phyloP scores from a whole-genome alignment of 305 asterid species.

The Stenogyne calaminthoides region DNA sequence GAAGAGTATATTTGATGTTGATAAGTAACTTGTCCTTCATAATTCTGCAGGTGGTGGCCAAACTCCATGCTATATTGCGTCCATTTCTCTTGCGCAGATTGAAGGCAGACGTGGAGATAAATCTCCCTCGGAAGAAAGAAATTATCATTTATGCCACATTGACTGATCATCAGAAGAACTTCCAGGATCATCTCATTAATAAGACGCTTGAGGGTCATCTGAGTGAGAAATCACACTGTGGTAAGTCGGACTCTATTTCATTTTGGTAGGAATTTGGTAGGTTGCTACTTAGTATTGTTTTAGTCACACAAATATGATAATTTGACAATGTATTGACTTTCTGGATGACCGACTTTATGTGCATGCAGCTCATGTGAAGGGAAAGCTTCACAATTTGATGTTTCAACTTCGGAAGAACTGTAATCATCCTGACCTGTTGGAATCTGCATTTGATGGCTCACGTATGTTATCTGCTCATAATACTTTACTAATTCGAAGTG shows the following conservation, averaged over 20 bases:
- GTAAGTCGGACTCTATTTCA: conserved; percentile 37
- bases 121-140: conserved; percentile 95
- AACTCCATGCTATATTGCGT: conserved; percentile 90
- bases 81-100: conserved; percentile 94
- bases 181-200: conserved; percentile 86
- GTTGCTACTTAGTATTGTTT: background rate
- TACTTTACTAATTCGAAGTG: background rate
- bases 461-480: conserved; percentile 55
- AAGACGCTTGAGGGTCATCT: conserved; percentile 75
- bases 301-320: background rate
- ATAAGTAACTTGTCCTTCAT: conserved; percentile 17
- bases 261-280: conserved; percentile 7
- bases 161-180: conserved; percentile 82
- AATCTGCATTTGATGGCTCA: conserved; percentile 79
- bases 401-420: conserved; percentile 92
- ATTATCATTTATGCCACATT: conserved; percentile 81
- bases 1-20: conserved; percentile 16
- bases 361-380: conserved; percentile 70
- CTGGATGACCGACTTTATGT: conserved; percentile 27
- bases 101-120: conserved; percentile 85
- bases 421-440: conserved; percentile 96
- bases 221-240: conserved; percentile 43
- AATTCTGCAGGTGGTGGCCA: conserved; percentile 82
- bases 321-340: conserved; percentile 1
- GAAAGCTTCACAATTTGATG: conserved; percentile 83